Evolutionary conservation across 108 stramenopile species (phyloP), one percentile per base, ranked within the genome.

Genomic region (Chaetoceros muelleri): DNA sequence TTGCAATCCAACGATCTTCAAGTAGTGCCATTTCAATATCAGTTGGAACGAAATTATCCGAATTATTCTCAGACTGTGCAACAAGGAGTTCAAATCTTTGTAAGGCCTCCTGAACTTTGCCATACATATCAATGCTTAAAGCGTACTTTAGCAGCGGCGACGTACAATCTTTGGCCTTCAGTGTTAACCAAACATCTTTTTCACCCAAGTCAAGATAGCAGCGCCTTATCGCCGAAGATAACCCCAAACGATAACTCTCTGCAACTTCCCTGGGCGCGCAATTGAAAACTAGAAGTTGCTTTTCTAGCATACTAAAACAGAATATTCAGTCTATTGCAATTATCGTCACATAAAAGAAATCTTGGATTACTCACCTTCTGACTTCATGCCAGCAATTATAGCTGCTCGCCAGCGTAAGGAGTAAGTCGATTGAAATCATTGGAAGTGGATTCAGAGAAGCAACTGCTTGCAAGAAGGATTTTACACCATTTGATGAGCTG

Each of bases 1-100:
- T 65, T 28, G 88, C 80, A 5, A 95, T 60, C 95, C 96, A 98
- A 27, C 85, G 62, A 20, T 91, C 84, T 67, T 96, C 93, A 90
- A 94, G 91, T 3, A 94, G 62, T 47, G 74, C 70, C 31, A 90
- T 71, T 73, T 97, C 96, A 31, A 57, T 64, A 29, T 92, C 75
- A 50, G 70, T 52, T 21, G 79, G 71, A 10, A 53, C 23, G 31
- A 72, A 60, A 29, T 1, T n/a, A 7, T 64, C 49, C 40, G 44
- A 27, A 23, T 30, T 28, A 52, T 44, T 52, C 21, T 66, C 65
- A 23, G 59, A 47, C 7, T 61, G 28, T 20, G 72, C 69, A 16
- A 66, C 71, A 40, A 93, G 58, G 25, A 60, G 44, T 25, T 60
- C 24, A 62, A 85, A 93, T 0, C 65, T 74, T 44, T 78, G 70